Evolutionary conservation across 2,329 filamentous ascomycete genomes (phyloP).

Genomic region (Trichocomaceae sp.): DNA sequence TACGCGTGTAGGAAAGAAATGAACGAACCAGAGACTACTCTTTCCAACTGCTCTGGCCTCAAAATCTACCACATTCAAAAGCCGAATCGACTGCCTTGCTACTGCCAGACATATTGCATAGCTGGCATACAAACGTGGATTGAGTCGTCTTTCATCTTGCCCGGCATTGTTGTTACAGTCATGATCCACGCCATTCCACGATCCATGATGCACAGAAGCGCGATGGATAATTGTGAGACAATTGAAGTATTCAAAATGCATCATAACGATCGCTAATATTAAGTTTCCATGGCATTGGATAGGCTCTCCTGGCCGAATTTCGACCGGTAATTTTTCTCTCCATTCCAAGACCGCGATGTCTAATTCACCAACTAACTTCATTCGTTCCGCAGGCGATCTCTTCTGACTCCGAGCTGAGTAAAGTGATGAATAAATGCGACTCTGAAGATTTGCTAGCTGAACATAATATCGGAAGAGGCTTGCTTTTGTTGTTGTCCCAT

Average conservation of each 20-base stretch:
- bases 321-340: background rate
- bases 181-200: background rate
- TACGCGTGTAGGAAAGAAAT: background rate
- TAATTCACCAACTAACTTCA: background rate
- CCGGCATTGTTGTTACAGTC: background rate
- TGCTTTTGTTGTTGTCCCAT: background rate
- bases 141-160: background rate
- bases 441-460: background rate
- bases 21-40: constrained; percentile 1
- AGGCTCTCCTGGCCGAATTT: background rate
- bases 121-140: background rate
- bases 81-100: background rate
- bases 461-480: background rate
- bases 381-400: background rate
- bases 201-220: background rate
- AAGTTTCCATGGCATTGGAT: background rate
- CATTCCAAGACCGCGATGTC: background rate
- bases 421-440: background rate
- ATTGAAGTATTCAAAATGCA: background rate
- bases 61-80: background rate
- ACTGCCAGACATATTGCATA: background rate
- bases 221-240: background rate
- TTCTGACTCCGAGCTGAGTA: background rate
- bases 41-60: background rate
- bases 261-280: background rate